Percentiles rank a stretch among this genome's conserved stretches.
Evolutionary conservation across 2,329 filamentous ascomycete species (phyloP).

Genomic region (Phialophora chinensis): DNA sequence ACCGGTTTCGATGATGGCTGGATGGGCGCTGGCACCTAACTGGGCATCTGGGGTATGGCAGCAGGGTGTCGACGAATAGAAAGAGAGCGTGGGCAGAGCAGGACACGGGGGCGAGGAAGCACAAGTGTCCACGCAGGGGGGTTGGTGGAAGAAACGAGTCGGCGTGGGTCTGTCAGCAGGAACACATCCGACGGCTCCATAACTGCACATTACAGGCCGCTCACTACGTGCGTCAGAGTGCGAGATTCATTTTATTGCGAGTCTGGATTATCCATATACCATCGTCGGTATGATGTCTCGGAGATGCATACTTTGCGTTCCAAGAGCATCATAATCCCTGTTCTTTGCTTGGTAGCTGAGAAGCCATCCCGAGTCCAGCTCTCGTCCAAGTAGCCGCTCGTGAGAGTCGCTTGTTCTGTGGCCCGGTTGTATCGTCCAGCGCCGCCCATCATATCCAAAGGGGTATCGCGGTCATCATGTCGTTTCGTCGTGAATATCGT

Average conservation of each 20-base stretch:
- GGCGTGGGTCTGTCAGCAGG: background rate
- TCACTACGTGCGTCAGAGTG: background rate
- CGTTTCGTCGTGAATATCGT: conserved; percentile 8
- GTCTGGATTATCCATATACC: background rate
- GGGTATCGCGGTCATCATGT: conserved; percentile 5
- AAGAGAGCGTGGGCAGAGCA: background rate
- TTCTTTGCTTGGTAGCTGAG: background rate
- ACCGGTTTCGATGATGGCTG: background rate
- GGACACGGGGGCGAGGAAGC: background rate
- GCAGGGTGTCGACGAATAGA: background rate
- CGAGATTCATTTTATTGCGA: background rate
- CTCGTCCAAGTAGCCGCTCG: background rate
- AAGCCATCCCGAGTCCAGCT: background rate
- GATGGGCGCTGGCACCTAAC: too few relatives aligned
- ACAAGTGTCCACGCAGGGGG: too few relatives aligned
- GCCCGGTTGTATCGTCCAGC: background rate
- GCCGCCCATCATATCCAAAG: background rate
- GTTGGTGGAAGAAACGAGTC: background rate
- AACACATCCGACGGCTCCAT: background rate
- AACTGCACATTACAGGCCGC: background rate
- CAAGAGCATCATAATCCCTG: background rate
- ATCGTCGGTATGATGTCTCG: background rate
- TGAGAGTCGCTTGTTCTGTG: background rate
- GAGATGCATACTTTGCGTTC: background rate
- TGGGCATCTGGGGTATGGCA: background rate